phyloP scores from a whole-genome alignment of 2,329 filamentous ascomycete species.

The Malbranchea zuffiana region DNA sequence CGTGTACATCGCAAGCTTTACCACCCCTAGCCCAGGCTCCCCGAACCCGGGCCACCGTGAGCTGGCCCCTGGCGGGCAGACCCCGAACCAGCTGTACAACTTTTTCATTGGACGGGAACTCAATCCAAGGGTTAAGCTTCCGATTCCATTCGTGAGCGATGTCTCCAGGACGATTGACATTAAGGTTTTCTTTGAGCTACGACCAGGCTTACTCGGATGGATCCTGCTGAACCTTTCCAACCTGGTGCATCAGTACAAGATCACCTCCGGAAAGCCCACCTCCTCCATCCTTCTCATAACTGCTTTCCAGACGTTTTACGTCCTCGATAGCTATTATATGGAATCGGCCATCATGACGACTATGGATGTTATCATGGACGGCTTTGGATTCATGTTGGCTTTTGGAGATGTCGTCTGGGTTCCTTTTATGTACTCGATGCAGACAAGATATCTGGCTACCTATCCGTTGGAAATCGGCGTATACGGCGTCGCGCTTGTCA shows the following conservation, averaged over 20 bases:
- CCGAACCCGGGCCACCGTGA: conserved; percentile 62
- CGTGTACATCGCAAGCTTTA: conserved; percentile 73
- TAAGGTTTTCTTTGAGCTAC: conserved; percentile 78
- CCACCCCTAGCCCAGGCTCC: conserved; percentile 50
- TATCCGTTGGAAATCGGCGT: conserved; percentile 68
- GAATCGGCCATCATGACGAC: conserved; percentile 83
- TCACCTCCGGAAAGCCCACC: conserved; percentile 67
- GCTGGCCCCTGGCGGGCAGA: conserved; percentile 68
- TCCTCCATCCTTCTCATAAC: conserved; percentile 77
- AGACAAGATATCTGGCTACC: conserved; percentile 71
- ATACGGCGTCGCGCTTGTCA: conserved; percentile 52
- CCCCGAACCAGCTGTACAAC: conserved; percentile 79
- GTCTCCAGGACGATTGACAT: conserved; percentile 60
- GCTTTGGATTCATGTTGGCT: conserved; percentile 87
- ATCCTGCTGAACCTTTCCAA: conserved; percentile 75
- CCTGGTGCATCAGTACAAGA: conserved; percentile 73
- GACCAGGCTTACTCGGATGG: conserved; percentile 87
- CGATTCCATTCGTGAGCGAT: conserved; percentile 61
- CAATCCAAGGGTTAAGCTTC: conserved; percentile 62
- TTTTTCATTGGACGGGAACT: conserved; percentile 95
- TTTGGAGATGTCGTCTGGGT: conserved; percentile 92
- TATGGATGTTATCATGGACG: conserved; percentile 87
- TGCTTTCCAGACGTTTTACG: conserved; percentile 66
- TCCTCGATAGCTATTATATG: conserved; percentile 75
- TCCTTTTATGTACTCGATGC: conserved; percentile 76